Base-by-base conservation (phyloP, 805 yeast genomes). In the Myxozyma vanderwaltii region DNA sequence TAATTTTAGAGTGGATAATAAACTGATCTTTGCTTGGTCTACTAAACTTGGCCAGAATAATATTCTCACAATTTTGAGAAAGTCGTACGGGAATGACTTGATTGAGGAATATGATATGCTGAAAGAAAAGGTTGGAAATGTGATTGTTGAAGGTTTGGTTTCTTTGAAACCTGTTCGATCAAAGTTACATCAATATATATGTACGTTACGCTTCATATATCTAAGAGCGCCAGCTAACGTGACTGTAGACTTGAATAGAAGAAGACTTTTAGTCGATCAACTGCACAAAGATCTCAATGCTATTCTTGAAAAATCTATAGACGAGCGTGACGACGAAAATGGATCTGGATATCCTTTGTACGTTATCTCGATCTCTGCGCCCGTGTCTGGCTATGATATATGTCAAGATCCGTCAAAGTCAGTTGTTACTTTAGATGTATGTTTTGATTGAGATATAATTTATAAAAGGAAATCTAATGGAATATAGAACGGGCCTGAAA, bases 321-420 rank as follows among this genome's bases (percentile, higher is more conserved):
- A 27, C 6, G 33, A 24, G 2, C 1, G 27, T 26, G 45, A 35
- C 10, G 56, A 50, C 13, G 24, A 17, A 6, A n/a, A 23, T 8
- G 44, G 13, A 15, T 27, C 48, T 7, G n/a, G 38, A 24, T 40
- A 54, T 39, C 60, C 64, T 2, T n/a, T 48, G 17, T 62, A 36
- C 26, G 64, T 59, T 13, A 12, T 63, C 10, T 41, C 54, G 48
- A 45, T 59, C 12, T 24, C 40, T 2, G 51, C 47, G 21, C 51
- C 51, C 35, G 29, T 64, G 10, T 50, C 61, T 3, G 56, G 54
- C 17, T 47, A 41, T 33, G 67, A 63, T 24, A 38, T 64, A 4
- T 63, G 64, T 38, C 65, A 60, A 26, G 67, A 64, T 44, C 65
- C 67, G 8, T 19, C 61, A 13, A 63, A 63, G 31, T 40, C 29